These are phyloP conservation scores for Mercurialis annua DNA, from an alignment of 345 rosid genomes.

Conservation along the genomic window DNA sequence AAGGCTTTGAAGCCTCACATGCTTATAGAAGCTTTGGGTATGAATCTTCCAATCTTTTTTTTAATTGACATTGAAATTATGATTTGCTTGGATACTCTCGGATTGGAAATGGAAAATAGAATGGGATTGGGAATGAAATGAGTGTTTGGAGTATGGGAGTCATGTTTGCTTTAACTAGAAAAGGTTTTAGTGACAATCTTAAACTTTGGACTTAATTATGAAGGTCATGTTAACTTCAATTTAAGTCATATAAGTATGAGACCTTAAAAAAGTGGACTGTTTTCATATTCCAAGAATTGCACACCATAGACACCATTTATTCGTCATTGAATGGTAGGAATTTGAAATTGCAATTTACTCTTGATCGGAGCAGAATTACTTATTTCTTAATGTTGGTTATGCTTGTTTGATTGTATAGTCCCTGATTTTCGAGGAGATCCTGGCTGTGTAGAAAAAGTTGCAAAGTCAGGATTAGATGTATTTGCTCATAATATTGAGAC, in stretches of 20 bases:
- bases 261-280: too few relatives aligned
- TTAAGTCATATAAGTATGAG: too few relatives aligned
- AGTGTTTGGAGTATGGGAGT: too few relatives aligned
- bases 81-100: too few relatives aligned
- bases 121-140: too few relatives aligned
- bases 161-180: too few relatives aligned
- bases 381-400: not conserved
- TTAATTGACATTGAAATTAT: not conserved
- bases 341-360: not conserved
- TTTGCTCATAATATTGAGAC: conserved; percentile 98
- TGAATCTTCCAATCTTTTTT: conserved; percentile 7
- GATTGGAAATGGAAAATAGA: too few relatives aligned
- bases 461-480: conserved; percentile 84
- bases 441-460: conserved; percentile 77
- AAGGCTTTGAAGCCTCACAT: conserved; percentile 78
- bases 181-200: too few relatives aligned
- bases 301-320: too few relatives aligned
- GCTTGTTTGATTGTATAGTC: conserved; percentile 42
- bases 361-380: not conserved
- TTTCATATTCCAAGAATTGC: too few relatives aligned
- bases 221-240: too few relatives aligned
- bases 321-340: not conserved
- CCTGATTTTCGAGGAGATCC: conserved; percentile 93
- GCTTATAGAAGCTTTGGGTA: conserved; percentile 94
- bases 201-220: too few relatives aligned